phyloP scores from a whole-genome alignment of 352 stramenopile genomes.

The Pelagophyceae sp. region DNA sequence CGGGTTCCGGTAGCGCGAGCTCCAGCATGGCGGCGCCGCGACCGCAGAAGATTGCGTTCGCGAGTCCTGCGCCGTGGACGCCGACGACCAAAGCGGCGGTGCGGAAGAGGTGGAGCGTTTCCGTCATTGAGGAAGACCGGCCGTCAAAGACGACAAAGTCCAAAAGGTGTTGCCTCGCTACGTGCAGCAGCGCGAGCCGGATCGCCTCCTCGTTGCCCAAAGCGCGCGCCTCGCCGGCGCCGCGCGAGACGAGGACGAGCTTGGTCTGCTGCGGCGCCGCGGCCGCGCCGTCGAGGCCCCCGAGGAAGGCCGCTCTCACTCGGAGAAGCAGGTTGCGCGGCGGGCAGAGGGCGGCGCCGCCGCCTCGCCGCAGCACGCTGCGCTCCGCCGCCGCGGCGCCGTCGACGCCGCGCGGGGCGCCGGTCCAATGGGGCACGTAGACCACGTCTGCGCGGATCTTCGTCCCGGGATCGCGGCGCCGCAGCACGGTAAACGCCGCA shows the following conservation, averaged over 20 bases:
- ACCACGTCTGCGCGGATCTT: background rate
- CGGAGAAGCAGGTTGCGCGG: background rate
- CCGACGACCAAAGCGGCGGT: conserved; percentile 3
- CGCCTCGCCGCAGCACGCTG: background rate
- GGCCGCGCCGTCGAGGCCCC: background rate
- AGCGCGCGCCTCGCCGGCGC: background rate
- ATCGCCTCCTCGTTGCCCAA: conserved; percentile 15
- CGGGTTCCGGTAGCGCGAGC: conserved; percentile 7
- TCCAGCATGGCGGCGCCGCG: conserved; percentile 2
- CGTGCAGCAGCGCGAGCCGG: background rate
- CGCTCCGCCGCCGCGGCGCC: background rate
- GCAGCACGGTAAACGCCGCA: background rate
- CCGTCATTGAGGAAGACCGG: background rate
- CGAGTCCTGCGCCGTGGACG: conserved; percentile 18
- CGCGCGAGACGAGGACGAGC: background rate
- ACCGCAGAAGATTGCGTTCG: background rate
- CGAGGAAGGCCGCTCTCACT: background rate
- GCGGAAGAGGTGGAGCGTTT: background rate
- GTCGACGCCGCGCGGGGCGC: too few relatives aligned
- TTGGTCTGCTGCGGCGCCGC: background rate
- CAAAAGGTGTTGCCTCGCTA: background rate
- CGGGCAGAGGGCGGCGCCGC: background rate
- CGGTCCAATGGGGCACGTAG: background rate
- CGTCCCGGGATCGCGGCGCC: background rate
- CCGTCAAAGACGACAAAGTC: conserved; percentile 5